Percentiles rank a stretch among this genome's conserved stretches.
Evolutionary conservation across 2,329 filamentous ascomycete genomes (phyloP).

Genomic region (Lasiodiplodia hormozganensis): DNA sequence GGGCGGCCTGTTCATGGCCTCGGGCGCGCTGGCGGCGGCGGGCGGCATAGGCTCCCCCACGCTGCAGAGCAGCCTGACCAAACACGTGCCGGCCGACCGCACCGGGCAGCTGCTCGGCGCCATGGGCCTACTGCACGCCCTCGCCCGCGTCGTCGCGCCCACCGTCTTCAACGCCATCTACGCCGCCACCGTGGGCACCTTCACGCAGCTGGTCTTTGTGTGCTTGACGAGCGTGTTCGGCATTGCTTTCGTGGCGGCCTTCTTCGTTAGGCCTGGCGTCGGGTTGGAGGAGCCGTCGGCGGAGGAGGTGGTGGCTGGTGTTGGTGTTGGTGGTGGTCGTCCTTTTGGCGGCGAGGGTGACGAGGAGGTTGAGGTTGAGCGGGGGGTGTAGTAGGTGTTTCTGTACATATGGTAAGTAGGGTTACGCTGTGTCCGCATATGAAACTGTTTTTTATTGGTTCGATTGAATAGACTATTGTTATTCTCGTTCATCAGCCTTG

Average conservation of each 20-base stretch:
- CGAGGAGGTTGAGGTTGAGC: background rate
- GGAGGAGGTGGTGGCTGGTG: background rate
- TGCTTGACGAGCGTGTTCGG: slow-evolving; percentile 72
- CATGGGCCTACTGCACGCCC: slow-evolving; percentile 81
- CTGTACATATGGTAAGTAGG: background rate
- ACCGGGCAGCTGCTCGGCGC: slow-evolving; percentile 90
- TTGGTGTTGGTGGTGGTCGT: background rate
- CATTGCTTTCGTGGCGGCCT: slow-evolving; percentile 69
- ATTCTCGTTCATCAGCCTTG: background rate
- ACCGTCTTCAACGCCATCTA: slow-evolving; percentile 88
- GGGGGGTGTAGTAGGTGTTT: background rate
- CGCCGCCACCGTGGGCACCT: slow-evolving; percentile 76
- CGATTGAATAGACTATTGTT: background rate
- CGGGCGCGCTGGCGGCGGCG: slow-evolving; percentile 75
- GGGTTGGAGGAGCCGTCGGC: slow-evolving; percentile 6
- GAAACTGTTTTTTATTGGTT: background rate
- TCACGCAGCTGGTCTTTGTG: slow-evolving; percentile 84
- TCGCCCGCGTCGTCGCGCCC: slow-evolving; percentile 80
- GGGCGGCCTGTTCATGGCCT: slow-evolving; percentile 70
- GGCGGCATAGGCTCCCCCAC: slow-evolving; percentile 88
- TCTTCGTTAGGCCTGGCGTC: slow-evolving; percentile 66
- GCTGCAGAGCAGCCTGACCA: slow-evolving; percentile 83
- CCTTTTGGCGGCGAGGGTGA: background rate
- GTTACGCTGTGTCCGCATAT: background rate
- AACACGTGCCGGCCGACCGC: slow-evolving; percentile 83